Percentiles rank a stretch among this genome's conserved stretches.
Conservation (phyloP, 2,329 filamentous ascomycete species). For the Colletotrichum echinochloae region DNA sequence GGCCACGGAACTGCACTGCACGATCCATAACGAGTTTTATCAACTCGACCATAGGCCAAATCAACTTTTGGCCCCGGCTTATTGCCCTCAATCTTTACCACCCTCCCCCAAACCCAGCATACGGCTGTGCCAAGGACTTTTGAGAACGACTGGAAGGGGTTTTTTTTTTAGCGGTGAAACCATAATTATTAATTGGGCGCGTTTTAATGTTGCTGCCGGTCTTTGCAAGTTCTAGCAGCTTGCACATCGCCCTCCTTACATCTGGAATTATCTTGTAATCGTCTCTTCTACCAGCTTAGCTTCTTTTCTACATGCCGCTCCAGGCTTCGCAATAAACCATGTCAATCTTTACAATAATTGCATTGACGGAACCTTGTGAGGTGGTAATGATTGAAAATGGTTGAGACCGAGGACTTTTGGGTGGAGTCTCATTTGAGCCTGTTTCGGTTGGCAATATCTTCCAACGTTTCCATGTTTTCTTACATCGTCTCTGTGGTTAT, state of each 20-base stretch:
- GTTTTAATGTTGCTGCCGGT: slow-evolving; percentile 32
- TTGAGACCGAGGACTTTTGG: background rate
- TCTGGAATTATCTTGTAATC: slow-evolving; percentile 37
- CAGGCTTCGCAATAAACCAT: slow-evolving; percentile 22
- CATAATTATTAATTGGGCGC: slow-evolving; percentile 22
- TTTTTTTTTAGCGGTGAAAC: slow-evolving; percentile 15
- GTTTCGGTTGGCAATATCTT: no score
- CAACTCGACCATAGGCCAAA: background rate
- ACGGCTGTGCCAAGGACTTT: slow-evolving; percentile 18
- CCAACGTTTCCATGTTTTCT: background rate
- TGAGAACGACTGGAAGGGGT: slow-evolving; percentile 25
- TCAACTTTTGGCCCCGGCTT: slow-evolving; percentile 4
- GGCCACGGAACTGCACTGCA: slow-evolving; percentile 29
- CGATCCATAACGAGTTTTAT: slow-evolving; percentile 16
- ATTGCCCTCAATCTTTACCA: background rate
- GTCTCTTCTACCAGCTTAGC: slow-evolving; percentile 11
- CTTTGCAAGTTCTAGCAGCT: slow-evolving; percentile 29
- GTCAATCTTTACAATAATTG: slow-evolving; percentile 27
- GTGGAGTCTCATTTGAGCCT: no score
- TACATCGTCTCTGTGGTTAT: background rate
- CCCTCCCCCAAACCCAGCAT: background rate
- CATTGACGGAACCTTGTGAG: background rate
- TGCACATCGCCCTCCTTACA: slow-evolving; percentile 4
- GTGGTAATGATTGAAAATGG: background rate
- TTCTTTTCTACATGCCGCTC: slow-evolving; percentile 28